Evolutionary conservation across 345 rosid species (phyloP), one percentile per base, ranked within the genome.

Genomic region (Isatis tinctoria): DNA sequence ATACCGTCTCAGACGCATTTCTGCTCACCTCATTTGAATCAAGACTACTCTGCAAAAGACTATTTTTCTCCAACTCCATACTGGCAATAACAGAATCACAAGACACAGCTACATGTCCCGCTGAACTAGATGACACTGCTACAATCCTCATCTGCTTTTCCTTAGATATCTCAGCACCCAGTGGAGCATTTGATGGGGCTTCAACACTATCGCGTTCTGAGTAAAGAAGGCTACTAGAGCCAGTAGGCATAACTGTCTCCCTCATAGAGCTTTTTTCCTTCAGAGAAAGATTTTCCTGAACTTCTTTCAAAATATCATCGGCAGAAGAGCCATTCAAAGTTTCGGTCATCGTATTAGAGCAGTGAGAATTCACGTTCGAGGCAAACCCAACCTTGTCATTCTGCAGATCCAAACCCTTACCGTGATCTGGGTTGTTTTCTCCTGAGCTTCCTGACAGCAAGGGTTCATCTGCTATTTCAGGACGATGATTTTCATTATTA

Each of bases 81-180:
- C 64, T 81, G 26, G 48, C 78, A 26, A 71, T 75, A 56, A 77
- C 79, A 73, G 76, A 60, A 72, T 73, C 83, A 33, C 85, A 76
- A 69, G 82, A 67, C 77, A 71, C 71, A 54, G 35, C 80, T 63
- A 60, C 85, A 75, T 62, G 70, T 65, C 84, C 89, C 48, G 80
- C 67, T 35, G 77, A 80, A 74, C 67, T 39, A 44, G 97, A 78
- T 69, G 84, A 70, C 49, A 77, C 74, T 54, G 71, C 85, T 24
- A 69, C 87, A 28, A 74, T 67, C 57, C 65, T 63, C 33, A 53
- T 67, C 60, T 73, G 82, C 74, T 74, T 78, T 60, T 56, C 78
- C 71, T 68, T 73, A 67, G 83, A 33, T 35, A 52, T 72, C 56
- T 76, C 80, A 69, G 51, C 57, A 65, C 35, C 70, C 62, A 67